Evolutionary conservation across 2,329 filamentous ascomycete species (phyloP), one percentile per base, ranked within the genome.

Genomic region (Colletotrichum gigasporum): DNA sequence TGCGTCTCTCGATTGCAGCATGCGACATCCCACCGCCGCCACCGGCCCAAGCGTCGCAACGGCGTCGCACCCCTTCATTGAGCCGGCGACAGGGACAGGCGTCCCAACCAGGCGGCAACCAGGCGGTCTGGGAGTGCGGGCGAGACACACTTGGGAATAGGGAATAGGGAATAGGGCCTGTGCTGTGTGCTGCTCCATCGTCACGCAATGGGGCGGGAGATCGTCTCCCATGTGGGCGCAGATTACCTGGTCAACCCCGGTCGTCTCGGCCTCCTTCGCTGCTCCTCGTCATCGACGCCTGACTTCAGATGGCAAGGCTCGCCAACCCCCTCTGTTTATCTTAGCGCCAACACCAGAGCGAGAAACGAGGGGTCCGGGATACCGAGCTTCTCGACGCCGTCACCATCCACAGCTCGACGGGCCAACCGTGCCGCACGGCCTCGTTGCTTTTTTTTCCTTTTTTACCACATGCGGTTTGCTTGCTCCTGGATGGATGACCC

Each of bases 181-280:
- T 22, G 41, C 20, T 14, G 20, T 22, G 41, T 64, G 34, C 42
- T 39, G 50, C 41, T 54, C 41, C 35, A 42, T 62, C 48, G 48
- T 47, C 62, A 52, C 58, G 51, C 37, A 58, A 56, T 41, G 51
- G n/a, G n/a, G 57, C 63, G 63, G 63, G 63, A 65, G 63, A 65
- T 65, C 58, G 37, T n/a, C 51, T 47, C 14, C 44, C 57, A 54
- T 50, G 63, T 58, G 63, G 63, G 16, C 39, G 28, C 35, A 24
- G 20, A 64, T 64, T 64, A 20, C 56, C 48, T 61, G 41, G 58
- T 34, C 50, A 65, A 62, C 62, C 18, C 28, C 56, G 41, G 14
- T 65, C 44, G 28, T 48, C 56, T 28, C 35, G 16, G 44, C 44
- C 22, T 16, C 22, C 32, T 30, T 50, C 24, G 42, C 16, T 12